phyloP scores from a whole-genome alignment of 768 basidiomycete genomes.

The Hemileccinum rubropunctum region DNA sequence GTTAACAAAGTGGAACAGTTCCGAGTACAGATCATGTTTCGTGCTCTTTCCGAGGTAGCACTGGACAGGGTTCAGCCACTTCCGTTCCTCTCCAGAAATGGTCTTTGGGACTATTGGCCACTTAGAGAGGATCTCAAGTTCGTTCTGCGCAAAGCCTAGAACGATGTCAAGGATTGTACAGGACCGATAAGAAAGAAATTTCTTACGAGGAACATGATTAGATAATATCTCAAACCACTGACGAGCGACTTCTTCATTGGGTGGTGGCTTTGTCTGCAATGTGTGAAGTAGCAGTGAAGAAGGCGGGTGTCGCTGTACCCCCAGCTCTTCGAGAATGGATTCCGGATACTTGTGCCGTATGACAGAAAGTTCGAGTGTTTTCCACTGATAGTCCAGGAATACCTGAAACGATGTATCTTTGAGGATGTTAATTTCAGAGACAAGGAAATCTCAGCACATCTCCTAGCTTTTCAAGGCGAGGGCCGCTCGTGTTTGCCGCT shows the following conservation, averaged over 20 bases:
- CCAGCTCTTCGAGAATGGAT: conserved; percentile 55
- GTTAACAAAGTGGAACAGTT: conserved; percentile 83
- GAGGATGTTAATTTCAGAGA: conserved; percentile 41
- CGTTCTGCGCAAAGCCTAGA: conserved; percentile 51
- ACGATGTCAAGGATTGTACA: neutral
- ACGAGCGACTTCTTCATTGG: conserved; percentile 47
- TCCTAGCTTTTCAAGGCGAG: neutral
- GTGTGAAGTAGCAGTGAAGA: conserved; percentile 51
- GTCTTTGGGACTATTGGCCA: conserved; percentile 62
- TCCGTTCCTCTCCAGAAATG: conserved; percentile 23
- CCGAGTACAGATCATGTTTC: conserved; percentile 60
- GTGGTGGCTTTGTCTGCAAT: conserved; percentile 53
- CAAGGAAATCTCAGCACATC: conserved; percentile 25
- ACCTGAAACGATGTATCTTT: conserved; percentile 45
- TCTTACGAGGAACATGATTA: conserved; percentile 51
- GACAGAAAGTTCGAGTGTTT: conserved; percentile 66
- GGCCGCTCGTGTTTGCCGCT: neutral
- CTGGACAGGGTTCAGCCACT: conserved; percentile 53
- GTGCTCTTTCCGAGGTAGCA: conserved; percentile 61
- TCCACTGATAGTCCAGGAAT: conserved; percentile 30
- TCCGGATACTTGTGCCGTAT: conserved; percentile 47
- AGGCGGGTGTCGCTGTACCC: conserved; percentile 65
- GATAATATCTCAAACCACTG: conserved; percentile 67
- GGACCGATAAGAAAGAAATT: conserved; percentile 7
- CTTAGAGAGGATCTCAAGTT: conserved; percentile 53